Percentiles rank a stretch among this genome's conserved stretches.
phyloP scores from a whole-genome alignment of 306 rosid genomes.

The Ceratonia siliqua region DNA sequence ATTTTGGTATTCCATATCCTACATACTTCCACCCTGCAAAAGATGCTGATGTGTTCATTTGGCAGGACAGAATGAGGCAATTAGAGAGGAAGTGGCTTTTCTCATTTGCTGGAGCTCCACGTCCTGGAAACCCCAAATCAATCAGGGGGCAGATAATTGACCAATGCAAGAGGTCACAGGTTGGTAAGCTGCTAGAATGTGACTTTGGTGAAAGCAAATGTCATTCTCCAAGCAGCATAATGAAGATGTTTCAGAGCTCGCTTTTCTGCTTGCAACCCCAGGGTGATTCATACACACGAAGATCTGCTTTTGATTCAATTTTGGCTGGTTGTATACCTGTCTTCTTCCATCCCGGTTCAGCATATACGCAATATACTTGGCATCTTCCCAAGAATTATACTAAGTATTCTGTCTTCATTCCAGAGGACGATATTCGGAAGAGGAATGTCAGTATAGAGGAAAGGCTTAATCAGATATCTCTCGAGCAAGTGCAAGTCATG shows the following conservation, averaged over 20 bases:
- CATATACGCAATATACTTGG: slow-evolving; percentile 94
- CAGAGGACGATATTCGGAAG: slow-evolving; percentile 85
- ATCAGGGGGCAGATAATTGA: slow-evolving; percentile 87
- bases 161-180: slow-evolving; percentile 72
- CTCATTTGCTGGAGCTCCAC: slow-evolving; percentile 99
- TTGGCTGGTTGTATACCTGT: slow-evolving; percentile 98
- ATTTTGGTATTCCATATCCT: slow-evolving; percentile 96
- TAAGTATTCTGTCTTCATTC: slow-evolving; percentile 88
- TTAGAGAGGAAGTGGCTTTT: slow-evolving; percentile 74
- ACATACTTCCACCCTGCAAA: slow-evolving; percentile 96
- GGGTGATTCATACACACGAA: slow-evolving; percentile 93
- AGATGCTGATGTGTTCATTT: slow-evolving; percentile 69
- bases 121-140: slow-evolving; percentile 84
- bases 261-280: slow-evolving; percentile 96
- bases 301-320: slow-evolving; percentile 96
- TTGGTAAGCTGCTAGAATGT: slow-evolving; percentile 81
- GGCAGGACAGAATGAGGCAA: slow-evolving; percentile 60
- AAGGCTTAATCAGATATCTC: slow-evolving; percentile 72
- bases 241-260: slow-evolving; percentile 98
- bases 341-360: slow-evolving; percentile 98
- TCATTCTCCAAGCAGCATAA: slow-evolving; percentile 93
- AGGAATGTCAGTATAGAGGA: slow-evolving; percentile 74
- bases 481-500: slow-evolving; percentile 72
- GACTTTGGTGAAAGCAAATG: slow-evolving; percentile 99
- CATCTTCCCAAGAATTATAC: slow-evolving; percentile 92